Conservation (phyloP, 768 basidiomycete species). For the Lentinula edodes region DNA sequence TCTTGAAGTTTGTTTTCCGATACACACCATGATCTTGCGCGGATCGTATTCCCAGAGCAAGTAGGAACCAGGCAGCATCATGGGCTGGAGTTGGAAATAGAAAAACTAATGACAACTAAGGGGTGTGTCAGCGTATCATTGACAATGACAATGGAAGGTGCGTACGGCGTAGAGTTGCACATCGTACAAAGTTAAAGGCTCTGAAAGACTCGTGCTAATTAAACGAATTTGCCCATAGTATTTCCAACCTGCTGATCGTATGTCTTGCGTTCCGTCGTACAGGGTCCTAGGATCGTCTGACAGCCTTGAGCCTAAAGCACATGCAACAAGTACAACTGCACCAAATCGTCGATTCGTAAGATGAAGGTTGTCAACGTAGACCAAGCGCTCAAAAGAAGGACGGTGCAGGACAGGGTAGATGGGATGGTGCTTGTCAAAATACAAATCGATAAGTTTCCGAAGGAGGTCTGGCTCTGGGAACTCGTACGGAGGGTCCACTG, state of each 20-base stretch:
- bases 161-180: conserved; percentile 30
- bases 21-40: conserved; percentile 47
- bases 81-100: conserved; percentile 22
- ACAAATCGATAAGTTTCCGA: conserved; percentile 40
- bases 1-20: conserved; percentile 16
- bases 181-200: conserved; percentile 30
- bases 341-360: conserved; percentile 33
- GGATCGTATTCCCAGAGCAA: conserved; percentile 34
- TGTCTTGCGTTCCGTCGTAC: conserved; percentile 23
- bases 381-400: conserved; percentile 37
- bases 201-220: conserved; percentile 24
- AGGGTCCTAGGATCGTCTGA: conserved; percentile 37
- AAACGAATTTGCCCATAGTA: conserved; percentile 37
- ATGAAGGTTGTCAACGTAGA: conserved; percentile 24
- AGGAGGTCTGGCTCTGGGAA: conserved; percentile 51
- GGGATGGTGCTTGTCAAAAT: conserved; percentile 40
- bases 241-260: conserved; percentile 33
- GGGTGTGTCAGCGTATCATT: conserved; percentile 19
- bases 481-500: conserved; percentile 7
- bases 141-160: conserved; percentile 10
- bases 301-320: conserved; percentile 41
- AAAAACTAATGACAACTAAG: conserved; percentile 29
- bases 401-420: conserved; percentile 46
- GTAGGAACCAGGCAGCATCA: conserved; percentile 27
- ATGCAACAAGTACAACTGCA: conserved; percentile 37